Evolutionary conservation across 257 asterid genomes (phyloP).

Genomic region (Salvia hispanica): DNA sequence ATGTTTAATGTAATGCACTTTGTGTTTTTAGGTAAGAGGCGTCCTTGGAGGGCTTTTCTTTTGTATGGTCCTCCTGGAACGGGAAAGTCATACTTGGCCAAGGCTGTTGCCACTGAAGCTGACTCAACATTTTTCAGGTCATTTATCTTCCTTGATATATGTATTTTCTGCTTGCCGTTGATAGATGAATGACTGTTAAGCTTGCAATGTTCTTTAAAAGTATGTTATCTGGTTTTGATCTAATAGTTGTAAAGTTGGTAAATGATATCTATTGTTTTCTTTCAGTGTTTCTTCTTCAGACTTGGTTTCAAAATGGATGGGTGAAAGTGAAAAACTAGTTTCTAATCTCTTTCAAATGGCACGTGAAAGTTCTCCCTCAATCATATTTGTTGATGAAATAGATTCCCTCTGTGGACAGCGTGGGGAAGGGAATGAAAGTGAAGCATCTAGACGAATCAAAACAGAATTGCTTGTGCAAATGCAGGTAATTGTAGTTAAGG

Average conservation of each 20-base stretch:
- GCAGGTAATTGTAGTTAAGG: slow-evolving; percentile 62
- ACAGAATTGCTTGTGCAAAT: slow-evolving; percentile 96
- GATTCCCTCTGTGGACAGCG: slow-evolving; percentile 95
- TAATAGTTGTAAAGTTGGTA: slow-evolving; percentile 54
- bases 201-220: slow-evolving; percentile 19
- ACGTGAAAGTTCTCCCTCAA: slow-evolving; percentile 95
- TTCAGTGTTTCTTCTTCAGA: slow-evolving; percentile 95
- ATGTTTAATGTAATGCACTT: background rate
- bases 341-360: slow-evolving; percentile 98
- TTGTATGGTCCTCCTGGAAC: slow-evolving; percentile 99
- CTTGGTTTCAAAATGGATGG: slow-evolving; percentile 99
- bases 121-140: slow-evolving; percentile 97
- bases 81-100: slow-evolving; percentile 96
- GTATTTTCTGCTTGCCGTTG: slow-evolving; percentile 1
- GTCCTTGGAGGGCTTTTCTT: slow-evolving; percentile 99
- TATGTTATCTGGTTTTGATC: slow-evolving; percentile 15
- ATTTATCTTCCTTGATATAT: slow-evolving; percentile 26
- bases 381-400: slow-evolving; percentile 90
- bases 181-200: slow-evolving; percentile 17
- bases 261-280: slow-evolving; percentile 57
- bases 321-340: slow-evolving; percentile 99
- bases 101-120: slow-evolving; percentile 99
- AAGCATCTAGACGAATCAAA: slow-evolving; percentile 96
- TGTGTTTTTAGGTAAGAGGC: slow-evolving; percentile 68
- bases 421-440: slow-evolving; percentile 99